Evolutionary conservation across 2,329 filamentous ascomycete genomes (phyloP), one percentile per base, ranked within the genome.

Genomic region (Hortaea sp.): DNA sequence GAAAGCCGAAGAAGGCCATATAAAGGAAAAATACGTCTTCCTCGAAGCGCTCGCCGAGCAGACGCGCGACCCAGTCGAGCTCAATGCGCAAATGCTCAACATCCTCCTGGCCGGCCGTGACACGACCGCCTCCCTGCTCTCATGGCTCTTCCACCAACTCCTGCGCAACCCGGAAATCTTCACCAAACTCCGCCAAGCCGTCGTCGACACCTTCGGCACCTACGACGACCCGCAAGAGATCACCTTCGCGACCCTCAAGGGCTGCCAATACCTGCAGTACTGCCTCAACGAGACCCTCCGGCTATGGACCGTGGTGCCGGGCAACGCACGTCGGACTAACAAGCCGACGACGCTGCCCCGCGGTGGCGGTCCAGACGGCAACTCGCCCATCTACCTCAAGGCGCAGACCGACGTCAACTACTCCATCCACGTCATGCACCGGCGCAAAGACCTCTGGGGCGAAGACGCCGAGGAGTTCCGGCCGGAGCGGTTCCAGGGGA

Each of bases 241-340:
- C 50, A 69, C 72, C 1, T 73, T 73, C 51, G 57, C 70, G 6
- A 74, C 81, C 48, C 76, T 90, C 53, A 85, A 92, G 65, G 71
- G 71, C 47, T 76, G 92, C 61, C 81, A 84, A 2, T 94, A 90
- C 63, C 51, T 63, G n/a, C 58, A 63, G 42, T 50, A 58, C 52
- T 56, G 51, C 34, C 45, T 63, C 38, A 84, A 78, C 61, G 88
- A 58, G 39, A 56, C 55, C 0, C 75, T 89, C 49, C 81, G 86
- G 9, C 68, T 89, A n/a, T 89, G 88, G 65, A 84, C 85, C 2
- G 73, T 78, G 11, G 84, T 92, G 1, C 86, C 87, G 1, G 87
- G 84, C 69, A 60, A 90, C 64, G 74, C 86, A 38, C 81, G 87
- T 49, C 69, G 81, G 12, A 75, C 84, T 10, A 75, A 88, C 27